A percentile compares a stretch with the other conserved stretches of the same genome.
Conservation (phyloP, 257 asterid genomes). For the Solanum corneliomulleri region DNA sequence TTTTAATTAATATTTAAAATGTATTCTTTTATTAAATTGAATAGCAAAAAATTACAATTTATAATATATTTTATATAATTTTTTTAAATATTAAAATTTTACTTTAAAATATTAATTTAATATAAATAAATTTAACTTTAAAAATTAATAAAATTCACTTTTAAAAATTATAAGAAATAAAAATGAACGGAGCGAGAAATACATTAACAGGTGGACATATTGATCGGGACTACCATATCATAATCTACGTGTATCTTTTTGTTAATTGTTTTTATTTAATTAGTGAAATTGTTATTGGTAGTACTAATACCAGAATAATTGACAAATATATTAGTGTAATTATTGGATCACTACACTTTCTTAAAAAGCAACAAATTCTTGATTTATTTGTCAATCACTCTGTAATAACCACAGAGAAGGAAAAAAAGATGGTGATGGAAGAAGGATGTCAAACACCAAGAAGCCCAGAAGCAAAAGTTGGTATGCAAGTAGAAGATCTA, state of each 20-base stretch:
- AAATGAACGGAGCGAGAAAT: no score
- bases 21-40: no score
- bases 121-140: no score
- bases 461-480: slow-evolving; percentile 94
- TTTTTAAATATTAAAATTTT: no score
- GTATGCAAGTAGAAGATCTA: slow-evolving; percentile 90
- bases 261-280: not conserved
- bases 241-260: not conserved
- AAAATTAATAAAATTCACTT: no score
- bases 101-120: no score
- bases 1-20: no score
- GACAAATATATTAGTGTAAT: not conserved
- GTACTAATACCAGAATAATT: not conserved
- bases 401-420: not conserved
- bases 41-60: no score
- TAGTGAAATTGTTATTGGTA: not conserved
- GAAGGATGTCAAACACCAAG: slow-evolving; percentile 60
- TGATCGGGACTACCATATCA: not conserved
- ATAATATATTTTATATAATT: no score
- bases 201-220: not conserved
- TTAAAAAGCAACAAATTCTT: not conserved
- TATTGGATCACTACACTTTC: slow-evolving; percentile 1
- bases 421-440: slow-evolving; percentile 31
- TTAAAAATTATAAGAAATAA: no score
- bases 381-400: not conserved